Conservation (phyloP, 176 grass and related monocot species). For the Poa pratensis region DNA sequence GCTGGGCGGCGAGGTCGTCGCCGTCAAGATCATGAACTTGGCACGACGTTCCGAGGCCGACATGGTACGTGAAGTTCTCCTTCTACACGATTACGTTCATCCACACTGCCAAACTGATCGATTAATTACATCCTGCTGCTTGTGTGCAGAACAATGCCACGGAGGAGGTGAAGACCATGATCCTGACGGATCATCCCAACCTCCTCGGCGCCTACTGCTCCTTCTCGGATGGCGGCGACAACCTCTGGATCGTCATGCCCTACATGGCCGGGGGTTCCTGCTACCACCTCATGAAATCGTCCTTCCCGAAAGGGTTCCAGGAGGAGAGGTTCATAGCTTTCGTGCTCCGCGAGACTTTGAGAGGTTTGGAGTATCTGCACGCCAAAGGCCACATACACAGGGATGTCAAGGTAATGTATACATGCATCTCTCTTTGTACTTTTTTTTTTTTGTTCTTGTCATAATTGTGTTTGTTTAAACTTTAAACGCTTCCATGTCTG, state of each 20-base stretch:
- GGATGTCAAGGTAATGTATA: conserved; percentile 75
- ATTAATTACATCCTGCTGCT: not conserved
- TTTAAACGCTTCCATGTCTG: not conserved
- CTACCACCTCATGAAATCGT: conserved; percentile 87
- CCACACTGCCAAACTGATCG: not conserved
- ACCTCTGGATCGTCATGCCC: conserved; percentile 88
- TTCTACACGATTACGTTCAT: no score
- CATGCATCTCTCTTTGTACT: not conserved
- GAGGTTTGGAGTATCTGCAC: conserved; percentile 85
- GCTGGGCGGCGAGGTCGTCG: conserved; percentile 70
- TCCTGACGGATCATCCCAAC: conserved; percentile 84
- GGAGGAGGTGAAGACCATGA: conserved; percentile 87
- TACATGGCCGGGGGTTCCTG: conserved; percentile 95
- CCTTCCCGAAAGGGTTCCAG: conserved; percentile 71
- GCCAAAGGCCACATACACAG: conserved; percentile 87
- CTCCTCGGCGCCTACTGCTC: conserved; percentile 88
- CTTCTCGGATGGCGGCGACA: conserved; percentile 52
- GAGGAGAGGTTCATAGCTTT: conserved; percentile 80
- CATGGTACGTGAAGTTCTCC: conserved; percentile 41
- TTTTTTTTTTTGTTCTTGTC: no score
- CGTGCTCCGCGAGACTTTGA: conserved; percentile 68
- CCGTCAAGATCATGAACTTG: conserved; percentile 93
- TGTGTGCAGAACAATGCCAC: conserved; percentile 66
- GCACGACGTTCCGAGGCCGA: conserved; percentile 59
- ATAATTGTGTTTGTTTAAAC: not conserved